Base-by-base conservation (phyloP, 345 rosid species). In the Mercurialis annua region DNA sequence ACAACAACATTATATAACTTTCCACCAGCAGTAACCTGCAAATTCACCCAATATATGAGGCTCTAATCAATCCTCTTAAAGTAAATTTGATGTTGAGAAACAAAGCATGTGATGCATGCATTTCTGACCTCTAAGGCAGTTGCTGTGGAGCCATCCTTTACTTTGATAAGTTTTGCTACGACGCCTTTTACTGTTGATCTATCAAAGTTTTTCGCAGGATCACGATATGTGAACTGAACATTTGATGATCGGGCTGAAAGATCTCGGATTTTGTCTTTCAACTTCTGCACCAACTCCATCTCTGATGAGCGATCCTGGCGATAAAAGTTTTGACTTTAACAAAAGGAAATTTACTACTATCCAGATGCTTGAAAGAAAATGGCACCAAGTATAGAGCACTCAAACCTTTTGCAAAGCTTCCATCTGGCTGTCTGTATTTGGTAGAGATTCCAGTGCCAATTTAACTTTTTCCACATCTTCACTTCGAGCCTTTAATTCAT, bases 161-260 rank as follows among this genome's bases (percentile, higher is more conserved):
- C 98, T 78, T 85, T 82, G 72, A 94, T 82, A 67, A 91, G 90
- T 76, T 82, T 91, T 77, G 99, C 96, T 44, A 94, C 93, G 71
- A 89, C 97, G 38, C 99, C 99, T 80, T 94, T 94, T 76, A 94
- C 99, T 82, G 84, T 91, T 47, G 92, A 85, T 76, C 93, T 81
- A 61, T 94, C 97, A 79, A 94, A 94, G 71, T 87, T 84, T 73
- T 78, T 94, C 53, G 72, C 80, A 49, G 98, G 99, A 81, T 94
- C 99, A 14, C 88, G 80, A 70, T 86, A 94, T 26, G 76, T 72
- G 81, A 94, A 94, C 76, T 94, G 88, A 81, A 87, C 89, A 84
- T 87, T 91, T 65, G 95, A 82, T 65, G 91, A 65, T 36, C 81
- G 91, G 24, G 89, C 89, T 61, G 89, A 89, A 73, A 86, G 85